phyloP scores from a whole-genome alignment of 805 yeast genomes.

The Lipomyces anomalus region DNA sequence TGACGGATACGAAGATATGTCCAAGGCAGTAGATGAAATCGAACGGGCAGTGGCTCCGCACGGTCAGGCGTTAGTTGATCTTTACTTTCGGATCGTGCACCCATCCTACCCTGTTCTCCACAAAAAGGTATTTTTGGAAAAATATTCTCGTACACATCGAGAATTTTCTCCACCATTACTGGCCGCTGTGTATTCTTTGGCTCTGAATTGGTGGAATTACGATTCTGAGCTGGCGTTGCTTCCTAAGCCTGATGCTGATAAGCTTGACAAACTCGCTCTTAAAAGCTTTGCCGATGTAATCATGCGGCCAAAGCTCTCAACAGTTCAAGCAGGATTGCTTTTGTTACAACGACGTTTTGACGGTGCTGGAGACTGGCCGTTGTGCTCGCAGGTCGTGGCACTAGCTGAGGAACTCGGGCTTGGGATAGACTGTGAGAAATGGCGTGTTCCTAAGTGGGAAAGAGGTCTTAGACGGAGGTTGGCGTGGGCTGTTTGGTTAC shows the following conservation, averaged over 20 bases:
- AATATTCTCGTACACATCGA: conserved; percentile 82
- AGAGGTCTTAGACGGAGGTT: conserved; percentile 77
- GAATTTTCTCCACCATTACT: conserved; percentile 87
- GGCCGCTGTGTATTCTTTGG: conserved; percentile 84
- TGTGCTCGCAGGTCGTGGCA: conserved; percentile 56
- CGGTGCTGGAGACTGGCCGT: conserved; percentile 22
- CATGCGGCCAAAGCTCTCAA: conserved; percentile 82
- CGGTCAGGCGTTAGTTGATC: conserved; percentile 63
- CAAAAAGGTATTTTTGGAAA: conserved; percentile 84
- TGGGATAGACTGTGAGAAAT: conserved; percentile 78
- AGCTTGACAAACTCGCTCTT: conserved; percentile 62
- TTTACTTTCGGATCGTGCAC: conserved; percentile 79
- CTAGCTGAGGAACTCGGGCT: conserved; percentile 86
- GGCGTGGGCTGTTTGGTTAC: conserved; percentile 94
- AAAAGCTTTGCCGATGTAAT: conserved; percentile 63
- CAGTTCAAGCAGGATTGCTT: conserved; percentile 83
- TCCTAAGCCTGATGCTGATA: conserved; percentile 71
- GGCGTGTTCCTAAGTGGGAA: conserved; percentile 96
- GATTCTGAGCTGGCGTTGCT: conserved; percentile 69
- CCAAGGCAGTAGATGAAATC: conserved; percentile 73
- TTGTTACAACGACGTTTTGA: conserved; percentile 49
- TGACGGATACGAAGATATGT: conserved; percentile 60
- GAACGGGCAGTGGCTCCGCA: conserved; percentile 88
- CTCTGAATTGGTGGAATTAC: conserved; percentile 92
- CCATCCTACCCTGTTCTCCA: conserved; percentile 90